A percentile compares a stretch with the other conserved stretches of the same genome.
phyloP scores from a whole-genome alignment of 768 basidiomycete genomes.

The Hygrocybe coccinea region DNA sequence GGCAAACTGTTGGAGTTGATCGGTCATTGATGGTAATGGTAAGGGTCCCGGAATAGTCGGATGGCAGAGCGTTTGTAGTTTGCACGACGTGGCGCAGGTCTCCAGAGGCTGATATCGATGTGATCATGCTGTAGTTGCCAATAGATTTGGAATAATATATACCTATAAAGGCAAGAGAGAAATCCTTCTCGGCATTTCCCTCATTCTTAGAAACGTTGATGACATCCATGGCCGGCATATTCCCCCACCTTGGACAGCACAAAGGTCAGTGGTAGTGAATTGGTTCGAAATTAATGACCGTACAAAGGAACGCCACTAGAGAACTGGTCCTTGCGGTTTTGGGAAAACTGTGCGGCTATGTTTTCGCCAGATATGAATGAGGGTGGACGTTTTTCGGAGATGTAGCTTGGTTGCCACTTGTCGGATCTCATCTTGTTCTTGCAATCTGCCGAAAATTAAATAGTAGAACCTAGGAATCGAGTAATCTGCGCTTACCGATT shows the following conservation, averaged over 20 bases:
- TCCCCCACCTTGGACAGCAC: conserved; percentile 27
- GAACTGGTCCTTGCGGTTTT: conserved; percentile 9
- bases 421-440: conserved; percentile 18
- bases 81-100: conserved; percentile 42
- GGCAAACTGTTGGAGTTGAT: conserved; percentile 25
- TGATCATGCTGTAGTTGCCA: not conserved
- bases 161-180: conserved; percentile 26
- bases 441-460: conserved; percentile 21
- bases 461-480: not conserved
- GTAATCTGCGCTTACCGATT: conserved; percentile 19
- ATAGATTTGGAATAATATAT: conserved; percentile 4
- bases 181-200: conserved; percentile 17
- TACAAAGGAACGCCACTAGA: conserved; percentile 20
- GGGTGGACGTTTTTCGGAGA: conserved; percentile 17
- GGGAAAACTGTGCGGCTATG: not conserved
- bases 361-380: conserved; percentile 11
- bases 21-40: conserved; percentile 41
- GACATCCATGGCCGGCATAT: conserved; percentile 27
- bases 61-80: conserved; percentile 41
- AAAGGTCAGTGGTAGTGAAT: not conserved
- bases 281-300: not conserved
- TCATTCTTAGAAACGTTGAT: conserved; percentile 29
- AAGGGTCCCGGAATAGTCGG: conserved; percentile 36
- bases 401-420: conserved; percentile 9
- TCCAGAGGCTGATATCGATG: conserved; percentile 39